These are phyloP conservation scores for Melaleuca alternifolia DNA, from an alignment of 345 rosid genomes.

Conservation along the genomic window DNA sequence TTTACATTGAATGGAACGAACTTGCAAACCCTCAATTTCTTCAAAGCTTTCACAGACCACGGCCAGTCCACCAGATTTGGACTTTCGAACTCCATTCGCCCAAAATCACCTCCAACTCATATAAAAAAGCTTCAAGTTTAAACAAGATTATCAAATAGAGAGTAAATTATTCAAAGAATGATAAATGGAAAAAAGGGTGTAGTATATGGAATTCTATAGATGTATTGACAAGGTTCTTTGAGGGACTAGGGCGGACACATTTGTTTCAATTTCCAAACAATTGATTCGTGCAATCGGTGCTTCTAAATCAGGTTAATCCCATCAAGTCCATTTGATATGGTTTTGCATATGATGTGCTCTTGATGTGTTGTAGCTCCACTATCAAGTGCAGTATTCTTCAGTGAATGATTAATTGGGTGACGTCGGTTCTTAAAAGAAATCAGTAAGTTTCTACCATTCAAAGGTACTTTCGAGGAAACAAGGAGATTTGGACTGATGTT, in stretches of 20 bases:
- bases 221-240: neutral
- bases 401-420: neutral
- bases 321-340: neutral
- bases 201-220: neutral
- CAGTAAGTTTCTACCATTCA: neutral
- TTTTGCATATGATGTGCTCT: neutral
- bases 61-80: neutral
- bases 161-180: neutral
- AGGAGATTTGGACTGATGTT: neutral
- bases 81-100: neutral
- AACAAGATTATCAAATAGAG: neutral
- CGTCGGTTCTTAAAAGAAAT: neutral
- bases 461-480: neutral
- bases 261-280: neutral
- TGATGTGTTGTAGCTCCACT: neutral
- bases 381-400: neutral
- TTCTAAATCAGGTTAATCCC: neutral
- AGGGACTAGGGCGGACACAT: neutral
- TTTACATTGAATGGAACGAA: neutral
- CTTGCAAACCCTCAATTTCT: neutral
- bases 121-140: neutral
- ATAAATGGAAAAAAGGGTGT: neutral
- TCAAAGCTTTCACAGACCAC: neutral
- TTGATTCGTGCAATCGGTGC: neutral
- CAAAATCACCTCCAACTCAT: neutral